Base-by-base conservation (phyloP, 1,284 basidiomycete genomes). In the Boletellus deceptivus region DNA sequence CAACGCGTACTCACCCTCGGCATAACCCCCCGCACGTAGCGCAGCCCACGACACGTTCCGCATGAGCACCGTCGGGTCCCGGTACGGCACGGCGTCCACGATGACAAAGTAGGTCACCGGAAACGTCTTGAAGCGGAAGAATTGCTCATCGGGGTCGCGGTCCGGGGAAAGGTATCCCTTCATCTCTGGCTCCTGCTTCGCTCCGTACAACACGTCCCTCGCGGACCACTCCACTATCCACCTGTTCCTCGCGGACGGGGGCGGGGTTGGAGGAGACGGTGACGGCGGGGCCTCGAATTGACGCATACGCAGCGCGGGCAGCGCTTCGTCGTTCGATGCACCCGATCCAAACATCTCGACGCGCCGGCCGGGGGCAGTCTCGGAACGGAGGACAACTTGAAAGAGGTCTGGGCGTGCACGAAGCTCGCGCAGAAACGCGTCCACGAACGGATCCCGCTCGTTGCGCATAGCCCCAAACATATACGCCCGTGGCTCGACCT, bases 391-490 rank as follows among this genome's bases (percentile, higher is more conserved):
- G 39, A 70, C 51, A 8, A 70, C 62, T 17, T 68, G 51, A 45
- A 70, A 71, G 0, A 67, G 55, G 36, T 71, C 64, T 4, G 65
- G 67, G 1, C 60, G 60, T 0, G 57, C 50, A 13, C 62, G 57
- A 11, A 71, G 59, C 31, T 69, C 62, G 9, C 40, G 34, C 4
- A 71, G 27, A 27, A 71, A 71, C 3, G 59, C 62, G 22, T 36
- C 29, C 1, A 52, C 45, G 44, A 68, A 65, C 3, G 50, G 43
- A 42, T 70, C 60, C 2, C 45, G 54, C 8, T 65, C 61, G 41
- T 65, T 55, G 22, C 62, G 59, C 29, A 70, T 24, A n/a, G 65
- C 68, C 1, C 70, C 69, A 37, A 71, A 69, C 49, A 70, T 57
- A 44, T 65, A 64, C 13, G 58, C 42, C 7, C 67, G 57, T 2